These are phyloP conservation scores for Hypoxylon fuscum DNA, from an alignment of 495 filamentous ascomycete species.

Conservation along the genomic window DNA sequence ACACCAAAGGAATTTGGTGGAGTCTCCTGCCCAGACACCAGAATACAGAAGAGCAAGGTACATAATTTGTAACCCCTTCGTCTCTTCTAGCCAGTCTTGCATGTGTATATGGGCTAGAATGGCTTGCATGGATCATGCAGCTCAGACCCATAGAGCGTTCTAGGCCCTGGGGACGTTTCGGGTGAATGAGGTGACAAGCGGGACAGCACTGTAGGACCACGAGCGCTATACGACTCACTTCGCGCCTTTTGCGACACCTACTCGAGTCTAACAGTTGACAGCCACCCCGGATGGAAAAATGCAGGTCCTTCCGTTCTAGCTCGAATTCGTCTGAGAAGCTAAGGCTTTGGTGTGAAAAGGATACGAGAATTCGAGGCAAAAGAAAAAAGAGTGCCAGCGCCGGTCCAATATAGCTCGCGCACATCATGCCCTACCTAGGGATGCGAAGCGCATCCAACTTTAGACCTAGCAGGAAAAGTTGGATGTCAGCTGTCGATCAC, in stretches of 20 bases:
- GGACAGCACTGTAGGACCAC: slow-evolving; percentile 34
- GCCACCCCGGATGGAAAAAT: slow-evolving; percentile 14
- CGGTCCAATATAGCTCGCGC: slow-evolving; percentile 19
- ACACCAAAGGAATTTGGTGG: slow-evolving; percentile 36
- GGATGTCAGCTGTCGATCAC: slow-evolving; percentile 40
- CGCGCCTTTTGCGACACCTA: slow-evolving; percentile 20
- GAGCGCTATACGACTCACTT: slow-evolving; percentile 31
- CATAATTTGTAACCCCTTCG: slow-evolving; percentile 41
- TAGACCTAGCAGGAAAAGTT: slow-evolving; percentile 32
- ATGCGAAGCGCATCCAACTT: slow-evolving; percentile 31
- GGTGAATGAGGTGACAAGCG: slow-evolving; percentile 42
- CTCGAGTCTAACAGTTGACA: slow-evolving; percentile 9
- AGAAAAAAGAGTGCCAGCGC: background rate
- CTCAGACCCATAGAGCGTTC: slow-evolving; percentile 38
- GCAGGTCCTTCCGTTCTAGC: slow-evolving; percentile 19
- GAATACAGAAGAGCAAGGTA: slow-evolving; percentile 31
- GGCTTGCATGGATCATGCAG: slow-evolving; percentile 41
- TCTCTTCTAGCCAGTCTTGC: slow-evolving; percentile 39
- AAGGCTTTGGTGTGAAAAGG: slow-evolving; percentile 9
- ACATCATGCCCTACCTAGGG: slow-evolving; percentile 39
- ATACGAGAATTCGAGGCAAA: slow-evolving; percentile 21
- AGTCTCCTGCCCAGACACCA: slow-evolving; percentile 36
- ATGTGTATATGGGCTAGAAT: slow-evolving; percentile 38
- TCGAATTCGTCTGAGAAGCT: slow-evolving; percentile 20
- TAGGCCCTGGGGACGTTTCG: slow-evolving; percentile 37